A percentile compares a stretch with the other conserved stretches of the same genome.
Conservation (phyloP, 176 grass and related monocot genomes). For the Miscanthus lutarioriparius region DNA sequence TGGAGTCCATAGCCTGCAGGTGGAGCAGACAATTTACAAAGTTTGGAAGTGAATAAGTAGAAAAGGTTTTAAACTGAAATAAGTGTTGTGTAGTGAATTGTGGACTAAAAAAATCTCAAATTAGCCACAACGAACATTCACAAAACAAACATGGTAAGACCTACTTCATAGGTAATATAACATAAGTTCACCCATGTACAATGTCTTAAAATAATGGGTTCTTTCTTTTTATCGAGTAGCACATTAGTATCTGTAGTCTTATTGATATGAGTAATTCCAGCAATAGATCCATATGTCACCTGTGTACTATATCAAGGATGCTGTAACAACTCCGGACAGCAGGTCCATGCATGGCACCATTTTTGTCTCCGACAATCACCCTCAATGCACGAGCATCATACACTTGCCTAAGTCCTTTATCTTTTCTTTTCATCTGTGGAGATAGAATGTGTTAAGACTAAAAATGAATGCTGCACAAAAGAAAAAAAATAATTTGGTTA, state of each 20-base stretch:
- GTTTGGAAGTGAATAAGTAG: neutral
- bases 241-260: constrained; percentile 7
- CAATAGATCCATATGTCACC: constrained; percentile 40
- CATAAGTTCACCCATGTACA: neutral
- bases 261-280: constrained; percentile 7
- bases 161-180: neutral
- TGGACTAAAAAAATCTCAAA: constrained; percentile 18
- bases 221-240: constrained; percentile 28
- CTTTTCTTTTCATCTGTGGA: constrained; percentile 92
- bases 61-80: constrained; percentile 5
- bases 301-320: constrained; percentile 92
- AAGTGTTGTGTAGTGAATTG: constrained; percentile 12
- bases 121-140: neutral
- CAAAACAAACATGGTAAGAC: neutral
- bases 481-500: neutral
- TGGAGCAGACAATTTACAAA: constrained; percentile 22
- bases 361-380: constrained; percentile 95
- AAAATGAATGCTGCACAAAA: neutral
- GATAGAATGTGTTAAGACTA: constrained; percentile 21
- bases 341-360: constrained; percentile 91
- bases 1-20: constrained; percentile 86
- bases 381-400: constrained; percentile 94
- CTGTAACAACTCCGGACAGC: constrained; percentile 89
- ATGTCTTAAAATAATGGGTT: neutral
- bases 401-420: constrained; percentile 77